Conservation (phyloP, 495 filamentous ascomycete species). For the Rusavskia elegans region DNA sequence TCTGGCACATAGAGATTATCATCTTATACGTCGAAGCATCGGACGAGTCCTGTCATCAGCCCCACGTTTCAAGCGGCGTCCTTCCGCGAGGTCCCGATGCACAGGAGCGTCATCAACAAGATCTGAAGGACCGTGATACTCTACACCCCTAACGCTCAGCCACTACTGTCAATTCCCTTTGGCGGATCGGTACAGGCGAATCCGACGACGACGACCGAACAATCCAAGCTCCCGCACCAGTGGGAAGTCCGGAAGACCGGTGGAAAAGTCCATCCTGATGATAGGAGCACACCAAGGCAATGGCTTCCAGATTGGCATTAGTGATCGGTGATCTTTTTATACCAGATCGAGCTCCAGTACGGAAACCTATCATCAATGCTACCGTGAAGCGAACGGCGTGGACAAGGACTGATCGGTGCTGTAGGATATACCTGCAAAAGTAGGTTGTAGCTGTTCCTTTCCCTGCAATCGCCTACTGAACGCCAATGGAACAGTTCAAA, state of each 20-base stretch:
- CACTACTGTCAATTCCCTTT: too few relatives aligned
- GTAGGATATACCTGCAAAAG: constrained; percentile 84
- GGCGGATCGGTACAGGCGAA: too few relatives aligned
- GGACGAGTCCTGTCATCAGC: too few relatives aligned
- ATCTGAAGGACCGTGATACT: too few relatives aligned
- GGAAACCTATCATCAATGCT: not conserved
- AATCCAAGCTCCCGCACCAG: too few relatives aligned
- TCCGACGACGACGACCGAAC: too few relatives aligned
- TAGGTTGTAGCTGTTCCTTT: constrained; percentile 19
- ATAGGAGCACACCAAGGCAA: constrained; percentile 17
- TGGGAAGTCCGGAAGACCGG: not conserved
- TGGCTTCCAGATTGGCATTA: constrained; percentile 73
- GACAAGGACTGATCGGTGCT: constrained; percentile 13
- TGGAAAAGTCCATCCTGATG: not conserved
- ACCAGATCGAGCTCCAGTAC: constrained; percentile 78
- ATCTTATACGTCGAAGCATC: too few relatives aligned
- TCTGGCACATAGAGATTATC: too few relatives aligned
- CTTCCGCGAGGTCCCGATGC: too few relatives aligned
- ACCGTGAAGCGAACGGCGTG: not conserved
- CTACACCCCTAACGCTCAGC: too few relatives aligned
- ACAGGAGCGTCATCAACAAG: too few relatives aligned
- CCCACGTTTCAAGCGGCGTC: too few relatives aligned
- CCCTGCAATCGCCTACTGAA: constrained; percentile 1
- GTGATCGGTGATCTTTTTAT: constrained; percentile 97
- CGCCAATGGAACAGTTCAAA: constrained; percentile 54